Base-by-base conservation (phyloP, 1,284 basidiomycete species). In the Pseudozyma sp. region DNA sequence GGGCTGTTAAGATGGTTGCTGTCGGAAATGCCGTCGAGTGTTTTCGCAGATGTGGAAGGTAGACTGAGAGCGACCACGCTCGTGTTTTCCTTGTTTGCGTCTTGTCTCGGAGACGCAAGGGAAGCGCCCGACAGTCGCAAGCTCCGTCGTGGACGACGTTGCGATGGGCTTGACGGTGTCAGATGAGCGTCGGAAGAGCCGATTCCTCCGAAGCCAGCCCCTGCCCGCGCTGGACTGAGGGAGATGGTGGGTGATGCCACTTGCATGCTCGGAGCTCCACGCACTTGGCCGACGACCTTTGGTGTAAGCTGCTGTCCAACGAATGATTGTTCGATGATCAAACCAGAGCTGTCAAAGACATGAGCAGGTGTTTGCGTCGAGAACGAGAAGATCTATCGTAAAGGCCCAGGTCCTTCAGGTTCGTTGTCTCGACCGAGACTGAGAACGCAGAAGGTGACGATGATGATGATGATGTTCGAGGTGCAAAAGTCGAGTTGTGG, bases 21-120 rank as follows among this genome's bases (percentile, higher is more conserved):
- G 35, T 55, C 49, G 43, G 56, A 34, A 24, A 31, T 24, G 31
- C 34, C 56, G 44, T 63, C 53, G 40, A 64, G 61, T 5, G 56
- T 60, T 46, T 69, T 69, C 7, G 67, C 61, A 40, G 67, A 64
- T 4, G 61, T 64, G 14, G 61, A 64, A 14, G 67, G 56, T 45
- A 48, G 45, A 19, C 37, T 60, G 6, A 24, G 6, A 1, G 61
- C 31, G 7, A 29, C 17, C 7, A 31, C 5, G 44, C 48, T 50
- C 5, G 53, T 2, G 7, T 69, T 69, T 35, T 69, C 67, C 49
- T 69, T 69, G 52, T 69, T 60, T 14, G 56, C 24, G 1, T 7
- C 39, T 16, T 48, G 39, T 24, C 47, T 39, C 6, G 67, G 67
- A 7, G 67, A 64, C 2, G 49, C 47, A 8, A 49, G 16, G 11